Conservation (phyloP, 305 asterid species). For the Petunia hybrid region DNA sequence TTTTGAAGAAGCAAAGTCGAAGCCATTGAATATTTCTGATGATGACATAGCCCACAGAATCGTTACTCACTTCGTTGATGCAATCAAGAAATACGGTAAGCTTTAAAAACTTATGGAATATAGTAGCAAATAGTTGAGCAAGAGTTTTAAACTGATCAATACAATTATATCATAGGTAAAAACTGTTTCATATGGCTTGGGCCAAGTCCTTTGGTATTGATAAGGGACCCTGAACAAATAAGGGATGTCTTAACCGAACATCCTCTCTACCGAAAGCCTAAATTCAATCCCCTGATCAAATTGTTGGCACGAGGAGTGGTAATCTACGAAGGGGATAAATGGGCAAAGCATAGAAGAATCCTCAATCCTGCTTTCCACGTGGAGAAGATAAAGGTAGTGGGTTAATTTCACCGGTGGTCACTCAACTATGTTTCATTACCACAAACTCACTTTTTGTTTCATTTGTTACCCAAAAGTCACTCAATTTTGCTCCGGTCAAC, state of each 20-base stretch:
- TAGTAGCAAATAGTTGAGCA: neutral
- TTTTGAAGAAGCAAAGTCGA: constrained; percentile 40
- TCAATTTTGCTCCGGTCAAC: no score
- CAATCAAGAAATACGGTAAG: constrained; percentile 54
- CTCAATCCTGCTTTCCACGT: constrained; percentile 31
- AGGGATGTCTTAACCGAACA: constrained; percentile 50
- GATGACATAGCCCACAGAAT: constrained; percentile 38
- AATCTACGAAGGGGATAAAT: constrained; percentile 45
- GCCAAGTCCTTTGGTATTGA: constrained; percentile 44
- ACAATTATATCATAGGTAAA: constrained; percentile 47
- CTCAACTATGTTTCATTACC: no score
- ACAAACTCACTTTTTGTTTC: no score
- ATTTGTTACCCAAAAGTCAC: no score
- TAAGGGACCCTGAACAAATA: constrained; percentile 47
- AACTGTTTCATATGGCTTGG: constrained; percentile 56
- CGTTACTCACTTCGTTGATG: constrained; percentile 33
- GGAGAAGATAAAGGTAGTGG: constrained; percentile 33
- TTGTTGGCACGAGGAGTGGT: constrained; percentile 49
- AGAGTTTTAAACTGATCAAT: neutral
- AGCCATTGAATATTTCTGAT: constrained; percentile 40
- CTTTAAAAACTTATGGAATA: neutral
- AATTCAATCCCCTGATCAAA: constrained; percentile 33
- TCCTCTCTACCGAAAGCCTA: constrained; percentile 48
- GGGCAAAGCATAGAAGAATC: constrained; percentile 45
- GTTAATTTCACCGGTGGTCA: no score